Evolutionary conservation across 768 basidiomycete species (phyloP).

Genomic region (Rhodotorula paludigena): DNA sequence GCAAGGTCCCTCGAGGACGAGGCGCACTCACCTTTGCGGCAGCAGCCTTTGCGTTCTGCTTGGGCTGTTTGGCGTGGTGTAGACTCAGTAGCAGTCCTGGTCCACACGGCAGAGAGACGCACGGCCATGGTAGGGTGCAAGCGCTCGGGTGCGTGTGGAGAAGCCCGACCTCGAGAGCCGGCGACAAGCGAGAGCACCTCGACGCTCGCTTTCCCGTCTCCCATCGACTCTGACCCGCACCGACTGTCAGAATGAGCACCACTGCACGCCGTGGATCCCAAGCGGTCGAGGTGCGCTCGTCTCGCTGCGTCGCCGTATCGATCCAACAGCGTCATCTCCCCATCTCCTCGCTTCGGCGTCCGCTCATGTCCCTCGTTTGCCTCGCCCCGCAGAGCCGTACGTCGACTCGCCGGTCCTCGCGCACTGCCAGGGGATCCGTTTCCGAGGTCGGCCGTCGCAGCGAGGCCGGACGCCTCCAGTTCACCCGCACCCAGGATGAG

Average conservation of each 20-base stretch:
- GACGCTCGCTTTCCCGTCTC: too few relatives aligned
- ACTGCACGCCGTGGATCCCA: too few relatives aligned
- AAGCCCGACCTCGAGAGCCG: too few relatives aligned
- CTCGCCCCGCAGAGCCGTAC: slow-evolving; percentile 2
- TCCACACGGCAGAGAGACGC: background rate
- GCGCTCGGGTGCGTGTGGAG: too few relatives aligned
- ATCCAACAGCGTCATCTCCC: too few relatives aligned
- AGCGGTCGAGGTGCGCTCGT: too few relatives aligned
- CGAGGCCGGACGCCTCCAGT: slow-evolving; percentile 27
- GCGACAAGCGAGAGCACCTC: too few relatives aligned
- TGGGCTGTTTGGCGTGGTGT: background rate
- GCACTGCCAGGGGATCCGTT: slow-evolving; percentile 24
- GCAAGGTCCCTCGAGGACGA: too few relatives aligned
- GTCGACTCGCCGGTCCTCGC: slow-evolving; percentile 20
- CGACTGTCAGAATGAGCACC: too few relatives aligned
- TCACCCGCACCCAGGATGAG: slow-evolving; percentile 42
- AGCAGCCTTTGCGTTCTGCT: slow-evolving; percentile 19
- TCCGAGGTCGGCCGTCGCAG: slow-evolving; percentile 26
- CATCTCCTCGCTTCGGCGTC: background rate
- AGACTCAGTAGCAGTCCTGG: too few relatives aligned
- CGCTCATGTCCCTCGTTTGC: background rate
- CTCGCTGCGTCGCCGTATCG: too few relatives aligned
- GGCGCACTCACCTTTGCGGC: background rate
- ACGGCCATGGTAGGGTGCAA: background rate
- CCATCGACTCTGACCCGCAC: too few relatives aligned